Conservation (phyloP, 2,329 filamentous ascomycete species). For the Acrodontium crateriforme region DNA sequence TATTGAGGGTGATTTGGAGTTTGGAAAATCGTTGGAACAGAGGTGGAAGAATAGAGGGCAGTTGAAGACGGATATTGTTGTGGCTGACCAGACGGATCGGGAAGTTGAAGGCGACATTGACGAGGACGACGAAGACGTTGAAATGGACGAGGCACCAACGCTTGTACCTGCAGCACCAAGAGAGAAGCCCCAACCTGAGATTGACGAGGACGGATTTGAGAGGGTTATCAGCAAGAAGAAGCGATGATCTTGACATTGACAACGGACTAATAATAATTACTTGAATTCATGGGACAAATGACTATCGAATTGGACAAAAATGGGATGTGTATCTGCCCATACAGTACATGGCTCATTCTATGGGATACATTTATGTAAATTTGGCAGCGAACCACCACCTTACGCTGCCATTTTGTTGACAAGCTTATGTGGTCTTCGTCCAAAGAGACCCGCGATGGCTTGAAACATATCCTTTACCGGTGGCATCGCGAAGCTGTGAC, state of each 20-base stretch:
- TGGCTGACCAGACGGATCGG: slow-evolving; percentile 51
- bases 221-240: slow-evolving; percentile 26
- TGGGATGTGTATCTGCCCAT: too few species aligned
- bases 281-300: background rate
- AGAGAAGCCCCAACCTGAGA: slow-evolving; percentile 48
- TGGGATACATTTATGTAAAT: too few species aligned
- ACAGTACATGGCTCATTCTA: too few species aligned
- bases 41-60: slow-evolving; percentile 58
- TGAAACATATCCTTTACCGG: slow-evolving; percentile 65
- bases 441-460: slow-evolving; percentile 53
- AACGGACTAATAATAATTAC: background rate
- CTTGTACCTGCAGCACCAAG: slow-evolving; percentile 37
- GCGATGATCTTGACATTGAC: slow-evolving; percentile 14
- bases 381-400: too few species aligned
- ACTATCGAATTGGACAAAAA: background rate
- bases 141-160: slow-evolving; percentile 48
- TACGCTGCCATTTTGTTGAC: too few species aligned
- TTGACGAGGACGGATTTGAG: slow-evolving; percentile 29
- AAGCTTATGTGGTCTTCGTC: too few species aligned
- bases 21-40: slow-evolving; percentile 63
- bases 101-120: slow-evolving; percentile 29
- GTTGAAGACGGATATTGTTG: slow-evolving; percentile 33
- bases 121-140: slow-evolving; percentile 37
- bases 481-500: slow-evolving; percentile 54
- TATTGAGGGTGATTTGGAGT: slow-evolving; percentile 61